Base-by-base conservation (phyloP, 2,329 filamentous ascomycete species). In the Epichloe typhina region DNA sequence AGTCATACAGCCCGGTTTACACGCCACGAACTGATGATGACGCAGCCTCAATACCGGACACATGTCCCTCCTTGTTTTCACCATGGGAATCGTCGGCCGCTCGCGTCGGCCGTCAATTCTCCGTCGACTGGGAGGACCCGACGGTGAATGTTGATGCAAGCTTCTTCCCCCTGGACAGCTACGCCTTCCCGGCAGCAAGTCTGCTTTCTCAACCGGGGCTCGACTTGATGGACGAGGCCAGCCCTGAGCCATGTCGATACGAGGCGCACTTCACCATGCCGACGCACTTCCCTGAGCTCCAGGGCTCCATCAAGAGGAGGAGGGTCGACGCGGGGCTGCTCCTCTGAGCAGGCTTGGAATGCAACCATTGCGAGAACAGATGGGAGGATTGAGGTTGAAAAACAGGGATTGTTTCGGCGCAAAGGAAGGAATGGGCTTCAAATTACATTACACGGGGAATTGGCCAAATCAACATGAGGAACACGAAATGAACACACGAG, bases 11-110 rank as follows among this genome's bases (percentile, higher is more conserved):
- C n/a, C 33, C 45, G 7, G 39, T 15, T 5, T 23, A 42, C 19
- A 37, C 38, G 26, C 39, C 31, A 8, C 50, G 31, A 4, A 39
- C 23, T 13, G 50, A 51, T 11, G 50, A 51, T 4, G 50, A 51
- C 4, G 37, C 7, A 41, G 33, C 39, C 31, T 51, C 33, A 23
- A 47, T 39, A 43, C 39, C 38, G 7, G 45, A 40, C 8, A 31
- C 13, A 4, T 42, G 21, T 1, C 13, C 36, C n/a, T n/a, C 38
- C 4, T 13, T 33, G 4, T 48, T 43, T 31, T 43, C 39, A 15
- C 39, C 45, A 11, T 43, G 31, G 38, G 45, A 41, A 6, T 15
- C 45, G 5, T 4, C 35, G 2, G 39, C 12, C 3, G 38, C 37
- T 9, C 38, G 19, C 1, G 11, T 26, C 9, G 5, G 9, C 6